These are phyloP conservation scores for Rutstroemia sp. DNA, from an alignment of 2,329 filamentous ascomycete species.

Conservation along the genomic window DNA sequence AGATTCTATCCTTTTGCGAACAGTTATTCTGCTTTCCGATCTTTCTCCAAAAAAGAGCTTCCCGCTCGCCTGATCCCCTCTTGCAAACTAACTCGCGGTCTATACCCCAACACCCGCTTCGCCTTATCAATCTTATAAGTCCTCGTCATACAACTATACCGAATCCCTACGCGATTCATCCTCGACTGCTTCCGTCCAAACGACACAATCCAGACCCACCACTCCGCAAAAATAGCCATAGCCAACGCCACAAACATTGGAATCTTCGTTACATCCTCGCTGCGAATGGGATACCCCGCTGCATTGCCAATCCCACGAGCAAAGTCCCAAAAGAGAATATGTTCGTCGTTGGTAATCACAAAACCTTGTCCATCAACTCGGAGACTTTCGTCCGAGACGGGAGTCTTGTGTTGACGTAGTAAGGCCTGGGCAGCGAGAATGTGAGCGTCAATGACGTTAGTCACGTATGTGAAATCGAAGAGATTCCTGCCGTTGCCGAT, in stretches of 20 bases:
- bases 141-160: background rate
- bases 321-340: slow-evolving; percentile 15
- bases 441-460: slow-evolving; percentile 44
- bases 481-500: slow-evolving; percentile 44
- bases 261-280: slow-evolving; percentile 8
- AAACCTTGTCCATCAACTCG: slow-evolving; percentile 14
- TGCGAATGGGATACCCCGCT: slow-evolving; percentile 4
- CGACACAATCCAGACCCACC: slow-evolving; percentile 12
- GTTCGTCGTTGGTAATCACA: slow-evolving; percentile 17
- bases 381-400: background rate
- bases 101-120: background rate
- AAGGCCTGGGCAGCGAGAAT: slow-evolving; percentile 37
- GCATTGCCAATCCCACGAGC: slow-evolving; percentile 6
- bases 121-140: background rate
- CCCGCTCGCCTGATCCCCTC: background rate
- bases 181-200: slow-evolving; percentile 5
- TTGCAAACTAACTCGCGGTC: background rate
- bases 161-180: background rate
- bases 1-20: no score
- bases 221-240: slow-evolving; percentile 14
- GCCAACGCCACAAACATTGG: slow-evolving; percentile 5
- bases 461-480: slow-evolving; percentile 43
- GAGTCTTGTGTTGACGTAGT: slow-evolving; percentile 29
- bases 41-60: background rate
- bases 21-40: background rate